Base-by-base conservation (phyloP, 441 rosid species). In the Gossypium gossypioides region DNA sequence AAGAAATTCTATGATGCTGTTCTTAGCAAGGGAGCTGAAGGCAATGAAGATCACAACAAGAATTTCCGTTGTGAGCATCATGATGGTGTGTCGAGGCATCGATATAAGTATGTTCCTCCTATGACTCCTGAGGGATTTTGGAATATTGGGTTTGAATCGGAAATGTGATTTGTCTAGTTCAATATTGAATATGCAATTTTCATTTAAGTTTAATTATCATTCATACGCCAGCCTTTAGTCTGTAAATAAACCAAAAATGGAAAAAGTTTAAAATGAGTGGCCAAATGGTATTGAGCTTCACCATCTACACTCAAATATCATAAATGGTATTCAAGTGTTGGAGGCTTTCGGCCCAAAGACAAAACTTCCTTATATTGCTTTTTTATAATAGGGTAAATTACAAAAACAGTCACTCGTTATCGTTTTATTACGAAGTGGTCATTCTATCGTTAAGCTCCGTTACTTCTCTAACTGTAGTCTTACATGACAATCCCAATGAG, bases 101-200 rank as follows among this genome's bases (percentile, higher is more conserved):
- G 98, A 72, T 91, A 88, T 69, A 91, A 71, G 78, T 86, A 86
- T 66, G 79, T 79, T 55, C 97, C 97, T 77, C 97, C 98, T 24
- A 27, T 86, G 82, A 92, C 98, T 69, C 97, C 97, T 22, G 99
- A 91, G 74, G 98, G 96, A 40, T 93, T 93, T 82, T 91, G 97
- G 97, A 90, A 93, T 75, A 91, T 93, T 62, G 96, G 98, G 40
- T 94, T 94, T 78, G 96, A 94, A 77, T 90, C 97, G 54, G 97
- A 94, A 80, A 88, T 86, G 85, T 93, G 86, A 82, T 75, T 37
- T 48, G 4, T 52, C 34, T 51, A 15, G 46, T 42, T 59, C 42
- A 25, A 27, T 22, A 48, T 19, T 15, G 25, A 46, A 7, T 1
- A 62, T n/a, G 24, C 4, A 67, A 8, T 48, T 67, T 48, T 25